phyloP scores from a whole-genome alignment of 371 early-diverging fungal genomes.

The Mucor ambiguus region DNA sequence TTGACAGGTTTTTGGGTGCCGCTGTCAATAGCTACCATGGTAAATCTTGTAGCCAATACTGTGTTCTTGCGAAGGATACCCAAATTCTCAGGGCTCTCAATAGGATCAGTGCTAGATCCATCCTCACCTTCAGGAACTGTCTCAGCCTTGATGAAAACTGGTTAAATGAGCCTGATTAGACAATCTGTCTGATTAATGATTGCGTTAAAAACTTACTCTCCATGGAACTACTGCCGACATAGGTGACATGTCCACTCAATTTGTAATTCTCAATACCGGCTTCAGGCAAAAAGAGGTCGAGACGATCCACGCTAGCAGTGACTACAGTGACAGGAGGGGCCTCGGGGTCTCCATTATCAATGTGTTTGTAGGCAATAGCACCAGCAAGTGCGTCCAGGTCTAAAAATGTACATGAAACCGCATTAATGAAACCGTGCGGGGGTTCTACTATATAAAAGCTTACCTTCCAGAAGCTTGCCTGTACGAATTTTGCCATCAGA shows the following conservation, averaged over 20 bases:
- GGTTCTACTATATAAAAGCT: not conserved
- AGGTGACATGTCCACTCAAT: slow-evolving; percentile 78
- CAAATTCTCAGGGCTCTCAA: slow-evolving; percentile 26
- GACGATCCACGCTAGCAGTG: slow-evolving; percentile 89
- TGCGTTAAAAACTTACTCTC: slow-evolving; percentile 53
- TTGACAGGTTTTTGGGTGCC: slow-evolving; percentile 70
- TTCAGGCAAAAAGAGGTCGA: slow-evolving; percentile 76
- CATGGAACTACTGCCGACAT: slow-evolving; percentile 90
- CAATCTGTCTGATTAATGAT: not conserved
- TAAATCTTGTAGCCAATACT: slow-evolving; percentile 84
- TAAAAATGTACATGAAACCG: slow-evolving; percentile 5
- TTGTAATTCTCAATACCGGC: slow-evolving; percentile 70
- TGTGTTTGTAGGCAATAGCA: slow-evolving; percentile 79
- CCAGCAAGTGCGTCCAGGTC: slow-evolving; percentile 88
- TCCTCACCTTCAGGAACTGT: slow-evolving; percentile 35
- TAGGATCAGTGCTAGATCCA: not conserved
- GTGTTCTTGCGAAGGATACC: slow-evolving; percentile 48
- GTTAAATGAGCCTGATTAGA: not conserved
- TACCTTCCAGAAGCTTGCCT: slow-evolving; percentile 64
- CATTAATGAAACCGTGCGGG: not conserved
- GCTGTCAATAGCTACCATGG: slow-evolving; percentile 91
- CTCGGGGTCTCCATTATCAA: slow-evolving; percentile 66
- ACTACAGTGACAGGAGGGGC: slow-evolving; percentile 76
- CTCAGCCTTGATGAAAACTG: slow-evolving; percentile 78
- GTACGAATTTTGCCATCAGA: slow-evolving; percentile 67